Percentiles rank a stretch among this genome's conserved stretches.
These are phyloP conservation scores for Lentinula sp. DNA, from an alignment of 768 basidiomycete species.

Conservation along the genomic window DNA sequence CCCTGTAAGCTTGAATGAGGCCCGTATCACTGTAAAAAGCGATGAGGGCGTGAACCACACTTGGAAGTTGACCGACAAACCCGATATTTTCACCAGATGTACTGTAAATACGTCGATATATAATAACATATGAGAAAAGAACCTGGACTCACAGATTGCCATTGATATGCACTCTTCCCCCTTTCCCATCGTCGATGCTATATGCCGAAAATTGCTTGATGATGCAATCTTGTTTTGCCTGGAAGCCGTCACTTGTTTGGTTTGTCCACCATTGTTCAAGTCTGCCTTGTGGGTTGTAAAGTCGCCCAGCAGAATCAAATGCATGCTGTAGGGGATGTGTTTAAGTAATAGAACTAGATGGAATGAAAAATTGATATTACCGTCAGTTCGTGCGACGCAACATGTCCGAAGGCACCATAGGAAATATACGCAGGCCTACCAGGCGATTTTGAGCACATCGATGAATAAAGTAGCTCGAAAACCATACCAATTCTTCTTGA, in stretches of 20 bases:
- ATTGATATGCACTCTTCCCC: constrained; percentile 79
- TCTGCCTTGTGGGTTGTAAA: constrained; percentile 89
- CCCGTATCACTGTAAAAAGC: constrained; percentile 48
- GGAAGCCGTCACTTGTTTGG: constrained; percentile 76
- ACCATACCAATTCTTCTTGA: constrained; percentile 66
- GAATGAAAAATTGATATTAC: constrained; percentile 30
- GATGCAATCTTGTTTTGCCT: constrained; percentile 80
- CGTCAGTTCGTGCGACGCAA: constrained; percentile 89
- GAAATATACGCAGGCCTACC: constrained; percentile 80
- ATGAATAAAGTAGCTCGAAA: not conserved
- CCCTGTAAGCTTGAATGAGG: constrained; percentile 80
- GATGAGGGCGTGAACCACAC: not conserved
- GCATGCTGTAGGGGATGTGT: constrained; percentile 51
- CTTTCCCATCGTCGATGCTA: constrained; percentile 79
- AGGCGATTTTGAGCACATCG: constrained; percentile 1
- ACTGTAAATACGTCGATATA: constrained; percentile 26
- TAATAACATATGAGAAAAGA: not conserved
- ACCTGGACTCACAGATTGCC: constrained; percentile 60
- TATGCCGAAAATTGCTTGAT: constrained; percentile 85
- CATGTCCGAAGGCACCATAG: constrained; percentile 90
- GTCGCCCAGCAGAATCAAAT: constrained; percentile 82
- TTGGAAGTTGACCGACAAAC: not conserved
- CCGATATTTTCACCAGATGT: constrained; percentile 93
- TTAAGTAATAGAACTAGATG: not conserved
- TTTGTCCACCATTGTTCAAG: constrained; percentile 94